Conservation (phyloP, 805 yeast species). For the Myxozyma sirexii region DNA sequence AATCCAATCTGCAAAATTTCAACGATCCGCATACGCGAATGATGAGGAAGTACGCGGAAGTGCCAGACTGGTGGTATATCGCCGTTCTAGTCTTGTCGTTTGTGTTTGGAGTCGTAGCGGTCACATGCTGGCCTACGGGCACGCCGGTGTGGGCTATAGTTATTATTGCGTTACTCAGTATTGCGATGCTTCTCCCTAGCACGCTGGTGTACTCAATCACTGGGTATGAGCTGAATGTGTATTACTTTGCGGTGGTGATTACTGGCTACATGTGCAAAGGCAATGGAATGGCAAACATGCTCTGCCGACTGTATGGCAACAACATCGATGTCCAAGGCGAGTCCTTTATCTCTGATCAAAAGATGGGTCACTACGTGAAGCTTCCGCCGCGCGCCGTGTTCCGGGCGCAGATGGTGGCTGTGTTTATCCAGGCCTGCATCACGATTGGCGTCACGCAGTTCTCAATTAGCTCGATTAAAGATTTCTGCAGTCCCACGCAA, state of each 20-base stretch:
- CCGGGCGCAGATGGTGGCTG: slow-evolving; percentile 51
- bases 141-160: slow-evolving; percentile 68
- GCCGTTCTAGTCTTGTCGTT: slow-evolving; percentile 50
- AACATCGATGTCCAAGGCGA: slow-evolving; percentile 58
- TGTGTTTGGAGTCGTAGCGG: slow-evolving; percentile 39
- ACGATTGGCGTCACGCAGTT: slow-evolving; percentile 47
- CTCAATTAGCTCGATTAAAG: slow-evolving; percentile 31
- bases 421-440: slow-evolving; percentile 51
- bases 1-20: slow-evolving; percentile 58
- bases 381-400: slow-evolving; percentile 64
- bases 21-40: slow-evolving; percentile 35
- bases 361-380: slow-evolving; percentile 65
- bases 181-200: slow-evolving; percentile 60
- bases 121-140: slow-evolving; percentile 41
- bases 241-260: slow-evolving; percentile 36
- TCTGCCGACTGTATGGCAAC: slow-evolving; percentile 62
- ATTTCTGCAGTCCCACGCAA: slow-evolving; percentile 51
- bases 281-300: slow-evolving; percentile 49
- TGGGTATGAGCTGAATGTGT: slow-evolving; percentile 60
- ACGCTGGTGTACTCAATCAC: slow-evolving; percentile 65
- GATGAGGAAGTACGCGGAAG: slow-evolving; percentile 61
- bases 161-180: slow-evolving; percentile 56
- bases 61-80: slow-evolving; percentile 49
- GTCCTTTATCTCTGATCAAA: slow-evolving; percentile 57
- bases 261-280: slow-evolving; percentile 23